Evolutionary conservation across 352 stramenopile species (phyloP).

Genomic region (Phytophthora fragariaefolia): DNA sequence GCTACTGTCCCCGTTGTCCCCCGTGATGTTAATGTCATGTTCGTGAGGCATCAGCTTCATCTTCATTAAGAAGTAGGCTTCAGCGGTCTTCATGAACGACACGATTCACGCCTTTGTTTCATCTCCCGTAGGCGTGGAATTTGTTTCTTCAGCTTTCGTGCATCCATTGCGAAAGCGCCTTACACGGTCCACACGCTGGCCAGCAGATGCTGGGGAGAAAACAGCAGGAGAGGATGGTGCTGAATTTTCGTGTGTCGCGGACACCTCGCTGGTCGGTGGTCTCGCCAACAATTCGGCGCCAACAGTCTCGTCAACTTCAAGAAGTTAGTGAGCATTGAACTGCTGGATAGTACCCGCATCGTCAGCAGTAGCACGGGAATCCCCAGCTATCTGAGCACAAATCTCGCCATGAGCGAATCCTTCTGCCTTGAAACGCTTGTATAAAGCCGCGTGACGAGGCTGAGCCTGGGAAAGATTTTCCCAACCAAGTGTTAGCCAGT

Average conservation of each 20-base stretch:
- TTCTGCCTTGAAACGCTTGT: conserved; percentile 4
- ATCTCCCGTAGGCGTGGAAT: neutral
- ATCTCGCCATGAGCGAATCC: neutral
- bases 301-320: no score
- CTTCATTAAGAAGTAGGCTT: neutral
- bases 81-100: neutral
- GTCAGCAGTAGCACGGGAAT: conserved; percentile 12
- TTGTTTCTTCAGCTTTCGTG: conserved; percentile 7
- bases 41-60: neutral
- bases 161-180: conserved; percentile 1
- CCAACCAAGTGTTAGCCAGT: conserved; percentile 8
- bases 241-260: no score
- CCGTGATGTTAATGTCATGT: neutral
- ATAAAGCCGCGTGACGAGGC: conserved; percentile 2
- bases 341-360: neutral
- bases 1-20: no score
- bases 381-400: conserved; percentile 1
- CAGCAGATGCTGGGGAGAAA: neutral
- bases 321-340: conserved; percentile 9
- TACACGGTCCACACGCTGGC: neutral
- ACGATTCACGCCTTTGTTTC: neutral
- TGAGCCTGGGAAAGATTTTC: neutral
- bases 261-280: neutral
- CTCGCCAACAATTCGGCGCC: neutral
- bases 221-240: no score